A percentile compares a stretch with the other conserved stretches of the same genome.
These are phyloP conservation scores for Hypoxylon intermedium DNA, from an alignment of 495 filamentous ascomycete species.

Conservation along the genomic window DNA sequence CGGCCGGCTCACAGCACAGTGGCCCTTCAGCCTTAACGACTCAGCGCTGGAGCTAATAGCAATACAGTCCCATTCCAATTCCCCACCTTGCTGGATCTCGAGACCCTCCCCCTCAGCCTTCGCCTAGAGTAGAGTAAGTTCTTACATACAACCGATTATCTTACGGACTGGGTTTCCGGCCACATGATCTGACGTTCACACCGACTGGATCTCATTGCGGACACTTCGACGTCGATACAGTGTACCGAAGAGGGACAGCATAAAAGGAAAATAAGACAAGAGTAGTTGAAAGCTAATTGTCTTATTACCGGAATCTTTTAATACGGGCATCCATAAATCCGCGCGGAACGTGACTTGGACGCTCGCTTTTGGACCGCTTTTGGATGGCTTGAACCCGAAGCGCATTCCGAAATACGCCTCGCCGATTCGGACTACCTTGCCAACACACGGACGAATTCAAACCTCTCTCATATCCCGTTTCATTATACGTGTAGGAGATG, in stretches of 20 bases:
- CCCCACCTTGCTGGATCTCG: slow-evolving; percentile 26
- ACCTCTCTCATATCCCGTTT: not conserved
- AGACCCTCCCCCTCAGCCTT: slow-evolving; percentile 10
- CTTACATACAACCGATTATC: slow-evolving; percentile 1
- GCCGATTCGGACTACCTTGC: slow-evolving; percentile 3
- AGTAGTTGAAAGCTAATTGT: slow-evolving; percentile 1
- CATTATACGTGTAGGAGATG: slow-evolving; percentile 18
- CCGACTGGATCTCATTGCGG: slow-evolving; percentile 6
- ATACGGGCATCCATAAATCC: slow-evolving; percentile 2
- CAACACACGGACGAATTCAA: not conserved
- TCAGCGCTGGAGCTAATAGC: slow-evolving; percentile 8
- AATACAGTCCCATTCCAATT: slow-evolving; percentile 16
- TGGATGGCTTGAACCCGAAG: slow-evolving; percentile 22
- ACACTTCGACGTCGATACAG: not conserved
- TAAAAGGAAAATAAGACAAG: not conserved
- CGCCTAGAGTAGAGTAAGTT: no score
- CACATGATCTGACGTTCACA: slow-evolving; percentile 6
- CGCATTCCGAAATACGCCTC: slow-evolving; percentile 16
- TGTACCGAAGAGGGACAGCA: not conserved
- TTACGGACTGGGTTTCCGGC: not conserved
- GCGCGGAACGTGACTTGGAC: slow-evolving; percentile 7
- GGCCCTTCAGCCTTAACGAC: slow-evolving; percentile 16
- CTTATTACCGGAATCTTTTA: not conserved
- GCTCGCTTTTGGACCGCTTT: slow-evolving; percentile 1
- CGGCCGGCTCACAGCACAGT: not conserved